Evolutionary conservation across 371 early-diverging fungal species (phyloP), one percentile per base, ranked within the genome.

Genomic region (Mucor saturninus): DNA sequence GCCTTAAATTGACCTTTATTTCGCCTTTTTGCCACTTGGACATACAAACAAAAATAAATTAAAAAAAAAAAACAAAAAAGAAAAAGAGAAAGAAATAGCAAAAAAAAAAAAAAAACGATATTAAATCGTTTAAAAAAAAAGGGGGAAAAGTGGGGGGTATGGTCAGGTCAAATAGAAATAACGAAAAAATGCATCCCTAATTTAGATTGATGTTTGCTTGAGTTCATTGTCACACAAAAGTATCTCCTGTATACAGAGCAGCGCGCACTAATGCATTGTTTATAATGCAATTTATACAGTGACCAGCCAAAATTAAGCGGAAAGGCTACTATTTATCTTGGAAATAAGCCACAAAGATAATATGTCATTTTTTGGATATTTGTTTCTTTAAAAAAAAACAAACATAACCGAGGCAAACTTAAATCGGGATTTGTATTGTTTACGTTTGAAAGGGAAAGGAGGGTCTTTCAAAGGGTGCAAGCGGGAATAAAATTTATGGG

Each of bases 101-200:
- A 35, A 35, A 52, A 35, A n/a, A 35, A 35, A 52, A 52, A 52
- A n/a, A 13, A 1, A n/a, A 8, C n/a, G 21, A 46, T 46, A 46
- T 46, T 46, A 46, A 46, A 46, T 46, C 46, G 21, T 30, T 26
- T 50, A 50, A 4, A 50, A 31, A 32, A 50, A 31, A 30, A 30
- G 51, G 51, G 51, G 30, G 46, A 6, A 2, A 14, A 2, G 5
- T 5, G 29, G 31, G 51, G 32, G 51, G 51, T 29, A 30, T 50
- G 51, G 31, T 50, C 14, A 50, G 51, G 51, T 50, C 51, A 31
- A 50, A 50, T 50, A 32, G n/a, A 26, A 50, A 50, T 50, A 50
- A 14, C 3, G 32, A 50, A 50, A 14, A 50, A 50, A 50, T 50
- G 51, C 51, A 50, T 46, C 46, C 46, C 46, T 46, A 46, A 28